Evolutionary conservation across 108 stramenopile species (phyloP).

Genomic region (Skeletonema grethae): DNA sequence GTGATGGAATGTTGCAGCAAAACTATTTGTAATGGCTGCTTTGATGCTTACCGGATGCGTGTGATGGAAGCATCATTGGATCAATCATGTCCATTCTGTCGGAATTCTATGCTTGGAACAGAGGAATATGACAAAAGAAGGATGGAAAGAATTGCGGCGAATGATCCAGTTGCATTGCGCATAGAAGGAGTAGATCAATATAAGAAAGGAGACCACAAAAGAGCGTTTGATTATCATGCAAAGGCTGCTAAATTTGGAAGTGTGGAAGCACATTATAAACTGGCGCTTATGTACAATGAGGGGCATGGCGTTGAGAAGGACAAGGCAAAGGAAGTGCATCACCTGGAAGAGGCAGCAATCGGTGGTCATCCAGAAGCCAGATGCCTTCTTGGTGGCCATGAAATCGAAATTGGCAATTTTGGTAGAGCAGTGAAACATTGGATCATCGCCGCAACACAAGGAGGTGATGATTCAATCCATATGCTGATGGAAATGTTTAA

Average conservation of each 20-base stretch:
- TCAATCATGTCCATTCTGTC: not conserved
- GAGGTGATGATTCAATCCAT: too few species aligned
- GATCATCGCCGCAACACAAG: too few species aligned
- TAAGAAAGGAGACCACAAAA: not conserved
- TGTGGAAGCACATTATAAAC: not conserved
- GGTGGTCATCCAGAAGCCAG: not conserved
- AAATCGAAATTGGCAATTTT: too few species aligned
- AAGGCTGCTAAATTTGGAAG: not conserved
- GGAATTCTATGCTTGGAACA: not conserved
- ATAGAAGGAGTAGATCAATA: not conserved
- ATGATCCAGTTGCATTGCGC: not conserved
- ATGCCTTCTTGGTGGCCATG: not conserved
- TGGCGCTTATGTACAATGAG: not conserved
- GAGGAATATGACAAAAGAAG: not conserved
- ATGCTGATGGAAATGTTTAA: too few species aligned
- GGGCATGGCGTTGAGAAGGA: slow-evolving; percentile 4
- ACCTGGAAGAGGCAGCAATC: not conserved
- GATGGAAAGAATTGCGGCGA: slow-evolving; percentile 7
- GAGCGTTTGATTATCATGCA: slow-evolving; percentile 2
- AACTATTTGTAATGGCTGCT: not conserved
- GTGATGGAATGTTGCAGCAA: not conserved
- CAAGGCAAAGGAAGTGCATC: not conserved
- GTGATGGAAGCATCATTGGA: not conserved
- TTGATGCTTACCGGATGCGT: not conserved
- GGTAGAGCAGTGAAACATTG: too few species aligned